These are phyloP conservation scores for Crassisporium funariophilum DNA, from an alignment of 768 basidiomycete genomes.

Conservation along the genomic window DNA sequence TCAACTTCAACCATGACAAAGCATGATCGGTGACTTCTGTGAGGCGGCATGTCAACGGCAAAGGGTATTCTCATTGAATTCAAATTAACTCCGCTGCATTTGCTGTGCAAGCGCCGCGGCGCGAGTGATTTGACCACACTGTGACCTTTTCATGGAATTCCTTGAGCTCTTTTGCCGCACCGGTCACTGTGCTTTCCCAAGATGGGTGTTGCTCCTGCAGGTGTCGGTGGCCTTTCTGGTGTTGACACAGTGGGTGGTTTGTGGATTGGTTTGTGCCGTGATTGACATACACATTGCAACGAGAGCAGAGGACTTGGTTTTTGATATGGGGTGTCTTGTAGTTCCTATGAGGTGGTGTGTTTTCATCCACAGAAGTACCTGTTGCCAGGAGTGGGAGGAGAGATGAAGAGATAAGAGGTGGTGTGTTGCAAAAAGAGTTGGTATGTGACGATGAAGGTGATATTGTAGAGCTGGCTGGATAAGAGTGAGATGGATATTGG, in stretches of 20 bases:
- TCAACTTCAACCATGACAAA: slow-evolving; percentile 3
- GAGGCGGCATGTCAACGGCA: not conserved
- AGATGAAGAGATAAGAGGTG: not conserved
- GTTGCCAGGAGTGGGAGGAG: not conserved
- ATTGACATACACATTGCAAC: not conserved
- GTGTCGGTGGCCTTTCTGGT: no score
- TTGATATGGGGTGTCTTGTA: not conserved
- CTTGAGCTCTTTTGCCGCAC: no score
- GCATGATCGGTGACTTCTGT: not conserved
- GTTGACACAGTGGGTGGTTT: not conserved
- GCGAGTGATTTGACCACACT: no score
- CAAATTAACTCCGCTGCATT: not conserved
- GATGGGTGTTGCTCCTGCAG: no score
- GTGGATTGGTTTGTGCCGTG: not conserved
- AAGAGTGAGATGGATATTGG: not conserved
- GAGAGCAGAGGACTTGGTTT: not conserved
- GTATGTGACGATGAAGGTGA: no score
- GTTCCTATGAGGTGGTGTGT: not conserved
- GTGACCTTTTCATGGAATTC: no score
- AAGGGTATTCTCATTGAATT: not conserved
- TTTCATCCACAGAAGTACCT: not conserved
- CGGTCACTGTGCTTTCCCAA: no score
- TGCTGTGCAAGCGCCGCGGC: no score
- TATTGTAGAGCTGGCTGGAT: not conserved
- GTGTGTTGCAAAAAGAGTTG: not conserved